phyloP scores from a whole-genome alignment of 805 yeast genomes.

The Candida pseudoglaebosa region DNA sequence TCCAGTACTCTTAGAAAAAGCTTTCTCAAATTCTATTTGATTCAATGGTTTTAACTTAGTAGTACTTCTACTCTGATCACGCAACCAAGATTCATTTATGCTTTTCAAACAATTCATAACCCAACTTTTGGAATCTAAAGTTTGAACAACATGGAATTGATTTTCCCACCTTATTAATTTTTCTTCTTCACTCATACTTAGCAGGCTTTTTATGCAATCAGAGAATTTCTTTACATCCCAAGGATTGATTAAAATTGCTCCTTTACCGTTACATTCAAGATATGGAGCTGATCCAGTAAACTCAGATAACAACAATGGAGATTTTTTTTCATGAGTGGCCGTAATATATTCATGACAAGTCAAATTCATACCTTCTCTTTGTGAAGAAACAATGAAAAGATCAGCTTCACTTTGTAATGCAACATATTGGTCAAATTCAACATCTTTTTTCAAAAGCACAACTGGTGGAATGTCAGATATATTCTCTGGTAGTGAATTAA shows the following conservation, averaged over 20 bases:
- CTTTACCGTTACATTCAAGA: slow-evolving; percentile 47
- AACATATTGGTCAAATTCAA: slow-evolving; percentile 83
- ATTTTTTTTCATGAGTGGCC: slow-evolving; percentile 64
- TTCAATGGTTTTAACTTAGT: slow-evolving; percentile 29
- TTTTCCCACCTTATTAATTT: slow-evolving; percentile 57
- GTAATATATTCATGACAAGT: slow-evolving; percentile 93
- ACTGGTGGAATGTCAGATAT: slow-evolving; percentile 79
- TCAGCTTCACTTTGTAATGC: slow-evolving; percentile 86
- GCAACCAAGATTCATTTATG: slow-evolving; percentile 43
- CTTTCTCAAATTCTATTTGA: slow-evolving; percentile 27
- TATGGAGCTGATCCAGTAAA: slow-evolving; percentile 92
- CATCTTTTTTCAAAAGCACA: slow-evolving; percentile 80
- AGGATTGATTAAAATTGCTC: slow-evolving; percentile 81
- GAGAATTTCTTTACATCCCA: slow-evolving; percentile 77
- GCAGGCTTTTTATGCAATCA: slow-evolving; percentile 56
- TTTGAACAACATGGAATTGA: slow-evolving; percentile 54
- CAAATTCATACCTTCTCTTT: slow-evolving; percentile 95
- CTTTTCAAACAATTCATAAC: slow-evolving; percentile 50
- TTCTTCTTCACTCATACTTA: slow-evolving; percentile 62
- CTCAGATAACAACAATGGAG: slow-evolving; percentile 85
- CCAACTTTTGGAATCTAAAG: slow-evolving; percentile 77
- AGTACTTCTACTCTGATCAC: slow-evolving; percentile 24
- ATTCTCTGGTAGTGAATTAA: slow-evolving; percentile 71
- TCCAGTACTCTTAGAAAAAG: slow-evolving; percentile 21
- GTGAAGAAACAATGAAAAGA: slow-evolving; percentile 78